Evolutionary conservation across 176 grass and related monocot genomes (phyloP).

Genomic region (Calamus simplicifolius): DNA sequence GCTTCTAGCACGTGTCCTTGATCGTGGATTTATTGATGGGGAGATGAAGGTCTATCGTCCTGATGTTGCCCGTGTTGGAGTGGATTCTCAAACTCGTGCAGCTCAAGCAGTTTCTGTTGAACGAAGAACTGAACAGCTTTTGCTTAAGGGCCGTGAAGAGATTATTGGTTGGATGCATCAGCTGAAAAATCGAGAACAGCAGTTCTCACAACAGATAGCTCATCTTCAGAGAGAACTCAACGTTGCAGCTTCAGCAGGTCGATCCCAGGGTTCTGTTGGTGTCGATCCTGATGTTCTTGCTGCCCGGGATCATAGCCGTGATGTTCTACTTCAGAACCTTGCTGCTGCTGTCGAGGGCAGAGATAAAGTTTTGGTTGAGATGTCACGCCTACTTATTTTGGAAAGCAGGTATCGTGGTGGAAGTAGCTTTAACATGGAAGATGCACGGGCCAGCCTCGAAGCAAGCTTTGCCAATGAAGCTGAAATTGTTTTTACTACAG

Average conservation of each 20-base stretch:
- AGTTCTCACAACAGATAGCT: constrained; percentile 67
- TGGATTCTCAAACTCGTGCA: constrained; percentile 94
- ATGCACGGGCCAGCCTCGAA: constrained; percentile 86
- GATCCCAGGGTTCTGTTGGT: constrained; percentile 93
- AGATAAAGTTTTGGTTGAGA: constrained; percentile 96
- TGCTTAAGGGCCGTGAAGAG: constrained; percentile 81
- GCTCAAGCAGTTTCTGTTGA: constrained; percentile 98
- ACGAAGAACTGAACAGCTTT: constrained; percentile 91
- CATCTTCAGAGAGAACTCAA: constrained; percentile 69
- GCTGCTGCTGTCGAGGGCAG: constrained; percentile 80
- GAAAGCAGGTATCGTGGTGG: constrained; percentile 78
- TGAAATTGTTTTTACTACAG: constrained; percentile 99
- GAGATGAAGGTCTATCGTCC: constrained; percentile 99
- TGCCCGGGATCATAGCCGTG: constrained; percentile 71
- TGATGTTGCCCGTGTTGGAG: constrained; percentile 98
- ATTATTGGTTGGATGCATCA: constrained; percentile 89
- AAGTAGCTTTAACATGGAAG: constrained; percentile 88
- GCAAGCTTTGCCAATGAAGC: constrained; percentile 98
- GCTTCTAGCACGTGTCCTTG: constrained; percentile 86
- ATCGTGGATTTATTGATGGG: constrained; percentile 96
- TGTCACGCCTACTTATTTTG: constrained; percentile 81
- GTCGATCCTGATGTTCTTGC: constrained; percentile 93
- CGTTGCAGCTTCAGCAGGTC: constrained; percentile 60
- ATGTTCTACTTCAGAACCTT: constrained; percentile 76
- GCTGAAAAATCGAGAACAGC: constrained; percentile 70